Conservation (phyloP, 768 basidiomycete genomes). For the Mycena indigotica region DNA sequence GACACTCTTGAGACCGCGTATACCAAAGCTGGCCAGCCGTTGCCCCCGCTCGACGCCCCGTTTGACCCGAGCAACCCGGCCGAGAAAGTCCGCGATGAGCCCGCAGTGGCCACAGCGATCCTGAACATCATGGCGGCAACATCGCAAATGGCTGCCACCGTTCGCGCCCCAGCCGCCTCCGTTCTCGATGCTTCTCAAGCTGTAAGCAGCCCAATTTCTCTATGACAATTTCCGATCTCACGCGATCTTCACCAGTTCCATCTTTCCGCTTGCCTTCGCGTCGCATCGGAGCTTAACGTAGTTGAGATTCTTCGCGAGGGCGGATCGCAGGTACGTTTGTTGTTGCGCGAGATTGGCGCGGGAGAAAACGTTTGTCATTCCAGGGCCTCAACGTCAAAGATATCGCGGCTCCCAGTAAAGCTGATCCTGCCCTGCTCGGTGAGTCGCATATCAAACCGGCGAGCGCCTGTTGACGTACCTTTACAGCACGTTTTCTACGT, state of each 20-base stretch:
- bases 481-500: conserved; percentile 20
- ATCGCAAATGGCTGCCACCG: background rate
- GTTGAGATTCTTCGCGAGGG: conserved; percentile 31
- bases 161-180: background rate
- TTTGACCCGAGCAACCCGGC: background rate
- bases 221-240: too few relatives aligned
- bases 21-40: background rate
- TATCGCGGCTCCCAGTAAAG: conserved; percentile 24
- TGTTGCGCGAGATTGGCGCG: background rate
- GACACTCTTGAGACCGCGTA: conserved; percentile 3
- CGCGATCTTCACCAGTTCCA: conserved; percentile 1
- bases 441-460: background rate
- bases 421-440: conserved; percentile 30
- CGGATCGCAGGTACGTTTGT: conserved; percentile 20
- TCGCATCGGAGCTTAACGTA: conserved; percentile 26
- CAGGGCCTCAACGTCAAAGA: conserved; percentile 30
- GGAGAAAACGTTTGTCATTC: too few relatives aligned
- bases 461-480: background rate
- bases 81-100: background rate
- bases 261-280: conserved; percentile 4
- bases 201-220: too few relatives aligned
- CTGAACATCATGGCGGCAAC: conserved; percentile 11
- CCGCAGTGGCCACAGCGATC: background rate
- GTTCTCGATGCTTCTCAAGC: background rate
- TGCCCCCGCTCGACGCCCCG: conserved; percentile 6